Percentiles rank a stretch among this genome's conserved stretches.
These are phyloP conservation scores for Strigomonas culicis DNA, from an alignment of 208 protist genomes.

Conservation along the genomic window DNA sequence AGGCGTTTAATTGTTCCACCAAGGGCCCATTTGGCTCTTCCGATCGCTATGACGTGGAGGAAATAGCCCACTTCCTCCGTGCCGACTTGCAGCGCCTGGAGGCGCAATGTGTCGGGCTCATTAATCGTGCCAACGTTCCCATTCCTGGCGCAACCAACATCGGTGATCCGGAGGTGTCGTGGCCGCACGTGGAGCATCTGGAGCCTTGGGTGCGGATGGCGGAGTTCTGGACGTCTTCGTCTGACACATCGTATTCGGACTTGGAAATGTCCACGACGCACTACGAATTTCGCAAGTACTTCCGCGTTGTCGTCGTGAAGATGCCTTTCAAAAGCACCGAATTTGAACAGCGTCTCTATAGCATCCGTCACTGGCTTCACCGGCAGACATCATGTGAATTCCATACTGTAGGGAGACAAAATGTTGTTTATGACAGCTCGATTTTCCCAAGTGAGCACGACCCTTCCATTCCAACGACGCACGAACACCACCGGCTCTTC, in stretches of 20 bases:
- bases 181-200: conserved; percentile 79
- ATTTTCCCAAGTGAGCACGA: conserved; percentile 85
- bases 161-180: conserved; percentile 79
- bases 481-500: conserved; percentile 89
- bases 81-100: conserved; percentile 62
- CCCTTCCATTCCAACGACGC: conserved; percentile 37
- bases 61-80: conserved; percentile 82
- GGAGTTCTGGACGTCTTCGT: conserved; percentile 87
- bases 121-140: conserved; percentile 82
- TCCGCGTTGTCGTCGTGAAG: conserved; percentile 81
- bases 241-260: conserved; percentile 81
- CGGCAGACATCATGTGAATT: conserved; percentile 85
- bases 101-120: conserved; percentile 72
- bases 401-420: conserved; percentile 79
- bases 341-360: conserved; percentile 89
- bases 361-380: conserved; percentile 87
- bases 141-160: conserved; percentile 73
- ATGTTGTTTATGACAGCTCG: conserved; percentile 77
- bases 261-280: conserved; percentile 88
- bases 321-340: conserved; percentile 87
- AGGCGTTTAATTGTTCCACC: conserved; percentile 42
- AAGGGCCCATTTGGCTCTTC: conserved; percentile 60
- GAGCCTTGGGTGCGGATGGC: conserved; percentile 87
- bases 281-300: conserved; percentile 89
- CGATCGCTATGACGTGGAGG: conserved; percentile 69